A percentile compares a stretch with the other conserved stretches of the same genome.
Conservation (phyloP, 1,139 yeast species). For the Pichia sp. region DNA sequence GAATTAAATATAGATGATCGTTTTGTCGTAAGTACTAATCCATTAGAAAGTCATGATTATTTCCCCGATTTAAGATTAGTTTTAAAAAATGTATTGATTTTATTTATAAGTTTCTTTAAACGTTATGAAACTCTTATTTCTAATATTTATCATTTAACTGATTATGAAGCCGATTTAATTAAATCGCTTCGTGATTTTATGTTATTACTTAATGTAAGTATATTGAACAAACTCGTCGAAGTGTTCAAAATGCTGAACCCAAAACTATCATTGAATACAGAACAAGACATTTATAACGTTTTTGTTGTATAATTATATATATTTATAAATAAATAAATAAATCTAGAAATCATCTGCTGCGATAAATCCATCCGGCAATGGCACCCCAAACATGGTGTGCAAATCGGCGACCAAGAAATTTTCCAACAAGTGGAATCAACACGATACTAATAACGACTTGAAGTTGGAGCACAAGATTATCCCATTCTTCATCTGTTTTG, state of each 20-base stretch:
- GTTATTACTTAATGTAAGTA: constrained; percentile 25
- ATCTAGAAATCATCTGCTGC: too few relatives aligned
- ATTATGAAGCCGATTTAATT: constrained; percentile 1
- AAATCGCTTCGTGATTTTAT: constrained; percentile 18
- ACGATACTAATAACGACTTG: constrained; percentile 51
- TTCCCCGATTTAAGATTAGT: constrained; percentile 27
- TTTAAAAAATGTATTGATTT: constrained; percentile 25
- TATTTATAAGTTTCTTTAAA: constrained; percentile 23
- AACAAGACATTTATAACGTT: constrained; percentile 14
- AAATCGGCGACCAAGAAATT: constrained; percentile 59
- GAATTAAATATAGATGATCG: background rate
- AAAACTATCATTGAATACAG: constrained; percentile 16
- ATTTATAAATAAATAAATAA: constrained; percentile 1
- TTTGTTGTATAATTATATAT: background rate
- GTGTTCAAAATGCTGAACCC: constrained; percentile 24
- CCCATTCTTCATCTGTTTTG: constrained; percentile 73
- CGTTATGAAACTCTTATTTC: constrained; percentile 11
- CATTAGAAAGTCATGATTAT: constrained; percentile 17
- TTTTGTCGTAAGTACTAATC: constrained; percentile 6
- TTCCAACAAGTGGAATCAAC: constrained; percentile 64
- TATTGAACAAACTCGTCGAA: constrained; percentile 24
- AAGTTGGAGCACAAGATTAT: constrained; percentile 62
- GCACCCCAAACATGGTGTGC: constrained; percentile 40
- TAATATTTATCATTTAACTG: background rate
- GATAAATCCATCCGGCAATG: constrained; percentile 23